Percentiles rank a stretch among this genome's conserved stretches.
phyloP scores from a whole-genome alignment of 2,329 filamentous ascomycete species.

The Ophiostoma tasmaniense region DNA sequence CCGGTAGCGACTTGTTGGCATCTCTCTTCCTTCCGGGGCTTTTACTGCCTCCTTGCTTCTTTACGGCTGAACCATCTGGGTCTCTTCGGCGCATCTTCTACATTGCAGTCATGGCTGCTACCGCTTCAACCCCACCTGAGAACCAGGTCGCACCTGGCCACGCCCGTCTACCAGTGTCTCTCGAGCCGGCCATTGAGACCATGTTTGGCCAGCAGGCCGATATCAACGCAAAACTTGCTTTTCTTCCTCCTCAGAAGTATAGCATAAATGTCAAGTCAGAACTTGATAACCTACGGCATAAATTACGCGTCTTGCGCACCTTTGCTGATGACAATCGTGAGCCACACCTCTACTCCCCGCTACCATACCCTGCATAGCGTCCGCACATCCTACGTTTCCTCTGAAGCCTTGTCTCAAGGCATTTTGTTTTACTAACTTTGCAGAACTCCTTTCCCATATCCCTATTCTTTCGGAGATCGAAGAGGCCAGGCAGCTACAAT shows the following conservation, averaged over 20 bases:
- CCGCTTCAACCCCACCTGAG: not conserved
- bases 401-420: not conserved
- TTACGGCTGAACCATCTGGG: not conserved
- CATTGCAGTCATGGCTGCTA: constrained; percentile 10
- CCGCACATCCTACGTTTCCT: no score
- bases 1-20: not conserved
- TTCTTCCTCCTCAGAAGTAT: constrained; percentile 39
- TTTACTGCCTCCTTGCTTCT: not conserved
- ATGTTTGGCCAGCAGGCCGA: constrained; percentile 38
- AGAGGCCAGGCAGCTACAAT: constrained; percentile 49
- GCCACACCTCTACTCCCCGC: constrained; percentile 18
- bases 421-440: not conserved
- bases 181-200: constrained; percentile 34
- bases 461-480: constrained; percentile 46
- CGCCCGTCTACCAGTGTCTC: constrained; percentile 22
- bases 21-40: not conserved
- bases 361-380: not conserved
- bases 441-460: constrained; percentile 34
- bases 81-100: not conserved
- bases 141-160: constrained; percentile 22
- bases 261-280: constrained; percentile 41
- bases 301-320: constrained; percentile 41
- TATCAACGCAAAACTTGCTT: constrained; percentile 43
- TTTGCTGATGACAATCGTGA: constrained; percentile 44
- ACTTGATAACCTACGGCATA: constrained; percentile 48